Evolutionary conservation across 257 asterid genomes (phyloP), one percentile per base, ranked within the genome.

Genomic region (Nyctanthes arbortristis): DNA sequence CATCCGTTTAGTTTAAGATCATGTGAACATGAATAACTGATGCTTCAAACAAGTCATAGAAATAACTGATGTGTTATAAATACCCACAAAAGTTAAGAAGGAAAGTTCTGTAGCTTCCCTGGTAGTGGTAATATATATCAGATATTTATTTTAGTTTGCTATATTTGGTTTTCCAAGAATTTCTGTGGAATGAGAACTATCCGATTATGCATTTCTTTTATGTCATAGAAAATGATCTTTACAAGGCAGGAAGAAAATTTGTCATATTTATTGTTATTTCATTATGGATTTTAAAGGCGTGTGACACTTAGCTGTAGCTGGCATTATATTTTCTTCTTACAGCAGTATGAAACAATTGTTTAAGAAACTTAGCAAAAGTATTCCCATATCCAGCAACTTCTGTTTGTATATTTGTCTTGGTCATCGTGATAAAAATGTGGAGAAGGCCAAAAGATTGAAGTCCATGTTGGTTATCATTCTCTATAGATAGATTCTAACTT

Each of bases 1-100:
- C 67, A 29, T 60, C 45, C n/a, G 22, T 40, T 7, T 12, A 40
- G 13, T 14, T 4, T 12, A 40, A 40, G 7, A 3, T n/a, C 5
- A 7, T 18, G 58, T 6, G 29, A 18, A 49, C 29, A 20, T n/a
- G n/a, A 20, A 7, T 27, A 20, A 12, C 11, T 28, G 13, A 5
- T 13, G 7, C 29, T 7, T 39, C 8, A 39, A 68, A 68, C 37
- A 4, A 36, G 47, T 40, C 16, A 71, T n/a, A 13, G 32, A 49
- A 63, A 55, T 52, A 59, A 55, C 16, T 52, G 39, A 34, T 14
- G 58, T 33, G 65, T 32, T 64, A 61, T 30, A 28, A 64, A 37
- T 4, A 34, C 22, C 24, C 0, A 16, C 25, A 24, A 36, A 39
- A 56, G 73, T 13, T 24, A 60, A n/a, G 39, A 22, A 16, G 1